Conservation (phyloP, 208 protist species). For the Leptomonas seymouri region DNA sequence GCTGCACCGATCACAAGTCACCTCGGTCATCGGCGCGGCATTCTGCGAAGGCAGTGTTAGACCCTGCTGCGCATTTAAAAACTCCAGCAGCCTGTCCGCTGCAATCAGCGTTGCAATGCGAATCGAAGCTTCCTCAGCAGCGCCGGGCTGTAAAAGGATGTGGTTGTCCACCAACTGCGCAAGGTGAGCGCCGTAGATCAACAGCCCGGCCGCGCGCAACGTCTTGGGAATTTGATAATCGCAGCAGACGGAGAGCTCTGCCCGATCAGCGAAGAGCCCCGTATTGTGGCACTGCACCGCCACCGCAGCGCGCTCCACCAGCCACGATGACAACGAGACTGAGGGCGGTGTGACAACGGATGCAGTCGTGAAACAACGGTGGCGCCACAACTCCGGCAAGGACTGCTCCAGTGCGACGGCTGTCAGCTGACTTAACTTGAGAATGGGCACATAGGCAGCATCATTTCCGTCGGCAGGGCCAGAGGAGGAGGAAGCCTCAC, state of each 20-base stretch:
- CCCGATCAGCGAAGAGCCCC: constrained; percentile 52
- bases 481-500: neutral
- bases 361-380: neutral
- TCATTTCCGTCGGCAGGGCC: neutral
- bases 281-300: neutral
- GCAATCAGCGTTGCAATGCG: constrained; percentile 64
- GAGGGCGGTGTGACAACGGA: neutral
- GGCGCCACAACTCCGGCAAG: constrained; percentile 48
- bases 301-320: constrained; percentile 15
- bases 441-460: constrained; percentile 41
- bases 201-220: constrained; percentile 60
- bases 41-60: neutral
- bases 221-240: constrained; percentile 90
- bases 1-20: neutral
- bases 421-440: constrained; percentile 85
- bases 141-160: constrained; percentile 45
- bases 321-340: constrained; percentile 17
- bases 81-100: constrained; percentile 52
- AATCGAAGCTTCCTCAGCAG: constrained; percentile 67
- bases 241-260: constrained; percentile 75
- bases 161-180: constrained; percentile 46
- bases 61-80: constrained; percentile 17
- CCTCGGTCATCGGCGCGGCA: neutral
- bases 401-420: constrained; percentile 62
- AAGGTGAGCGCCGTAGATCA: constrained; percentile 62